phyloP scores from a whole-genome alignment of 768 basidiomycete species.

The Pulveroboletus sp. region DNA sequence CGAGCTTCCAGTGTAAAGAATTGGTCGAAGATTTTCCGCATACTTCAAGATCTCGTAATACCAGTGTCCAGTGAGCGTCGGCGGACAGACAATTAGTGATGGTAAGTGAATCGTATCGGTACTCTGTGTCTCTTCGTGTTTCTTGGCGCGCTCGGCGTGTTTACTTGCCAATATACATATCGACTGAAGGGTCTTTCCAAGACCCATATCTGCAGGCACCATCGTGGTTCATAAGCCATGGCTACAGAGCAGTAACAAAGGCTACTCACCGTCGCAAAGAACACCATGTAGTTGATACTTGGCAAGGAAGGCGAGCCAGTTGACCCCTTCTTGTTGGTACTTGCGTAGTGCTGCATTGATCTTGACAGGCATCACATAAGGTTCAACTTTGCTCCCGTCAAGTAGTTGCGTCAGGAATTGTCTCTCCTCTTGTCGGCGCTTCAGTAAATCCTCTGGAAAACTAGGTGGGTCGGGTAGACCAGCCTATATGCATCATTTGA shows the following conservation, averaged over 20 bases:
- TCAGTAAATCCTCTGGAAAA: constrained; percentile 83
- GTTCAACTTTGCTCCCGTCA: constrained; percentile 91
- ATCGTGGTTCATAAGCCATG: background rate
- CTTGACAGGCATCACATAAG: constrained; percentile 76
- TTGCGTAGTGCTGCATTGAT: constrained; percentile 94
- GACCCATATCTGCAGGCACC: constrained; percentile 79
- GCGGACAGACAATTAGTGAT: constrained; percentile 93
- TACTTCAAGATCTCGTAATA: constrained; percentile 97
- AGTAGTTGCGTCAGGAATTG: constrained; percentile 90
- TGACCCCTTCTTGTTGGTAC: constrained; percentile 98
- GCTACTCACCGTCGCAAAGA: constrained; percentile 82
- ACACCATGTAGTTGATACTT: constrained; percentile 98
- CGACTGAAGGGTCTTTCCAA: constrained; percentile 96
- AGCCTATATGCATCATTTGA: constrained; percentile 46
- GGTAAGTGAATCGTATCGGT: constrained; percentile 83
- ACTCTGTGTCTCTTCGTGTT: constrained; percentile 57
- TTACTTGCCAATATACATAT: constrained; percentile 96
- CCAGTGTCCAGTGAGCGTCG: constrained; percentile 98
- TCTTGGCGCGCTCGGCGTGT: constrained; percentile 79
- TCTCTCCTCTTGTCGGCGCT: constrained; percentile 81
- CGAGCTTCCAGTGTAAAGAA: constrained; percentile 86
- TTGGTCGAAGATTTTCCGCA: constrained; percentile 72
- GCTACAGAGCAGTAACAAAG: constrained; percentile 12
- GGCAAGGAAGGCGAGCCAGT: constrained; percentile 96
- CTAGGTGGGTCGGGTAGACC: constrained; percentile 95